Evolutionary conservation across 345 rosid species (phyloP).

Genomic region (Nasturtium officinale): DNA sequence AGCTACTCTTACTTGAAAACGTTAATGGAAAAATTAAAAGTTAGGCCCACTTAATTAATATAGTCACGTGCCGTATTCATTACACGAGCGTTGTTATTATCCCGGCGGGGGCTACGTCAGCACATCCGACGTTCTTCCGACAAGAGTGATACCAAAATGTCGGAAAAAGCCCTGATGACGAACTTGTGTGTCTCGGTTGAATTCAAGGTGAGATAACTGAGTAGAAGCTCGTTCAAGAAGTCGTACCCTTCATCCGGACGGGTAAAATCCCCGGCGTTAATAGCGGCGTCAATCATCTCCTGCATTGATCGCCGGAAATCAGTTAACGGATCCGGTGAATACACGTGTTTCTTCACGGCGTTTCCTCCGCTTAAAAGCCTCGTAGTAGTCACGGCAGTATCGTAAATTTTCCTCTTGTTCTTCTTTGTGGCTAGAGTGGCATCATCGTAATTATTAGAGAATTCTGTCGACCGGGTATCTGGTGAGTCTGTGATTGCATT

Average conservation of each 20-base stretch:
- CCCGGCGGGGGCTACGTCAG: slow-evolving; percentile 4
- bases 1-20: slow-evolving; percentile 12
- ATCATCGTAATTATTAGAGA: slow-evolving; percentile 32
- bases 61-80: slow-evolving; percentile 26
- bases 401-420: slow-evolving; percentile 8
- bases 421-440: slow-evolving; percentile 18
- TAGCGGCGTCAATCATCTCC: slow-evolving; percentile 88
- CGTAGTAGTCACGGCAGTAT: slow-evolving; percentile 6
- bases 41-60: slow-evolving; percentile 23
- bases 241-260: slow-evolving; percentile 67
- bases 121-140: slow-evolving; percentile 25
- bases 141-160: slow-evolving; percentile 67
- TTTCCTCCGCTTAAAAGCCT: slow-evolving; percentile 53
- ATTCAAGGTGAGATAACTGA: slow-evolving; percentile 71
- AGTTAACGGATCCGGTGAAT: slow-evolving; percentile 81
- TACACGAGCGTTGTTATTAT: background rate
- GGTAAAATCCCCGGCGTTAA: slow-evolving; percentile 38
- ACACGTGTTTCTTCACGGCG: slow-evolving; percentile 61
- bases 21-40: background rate
- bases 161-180: slow-evolving; percentile 78
- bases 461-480: slow-evolving; percentile 37
- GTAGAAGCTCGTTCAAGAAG: slow-evolving; percentile 73
- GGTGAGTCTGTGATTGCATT: slow-evolving; percentile 78
- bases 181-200: slow-evolving; percentile 67
- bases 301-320: slow-evolving; percentile 93